Evolutionary conservation across 495 filamentous ascomycete genomes (phyloP), one percentile per base, ranked within the genome.

Genomic region (Letharia columbiana): DNA sequence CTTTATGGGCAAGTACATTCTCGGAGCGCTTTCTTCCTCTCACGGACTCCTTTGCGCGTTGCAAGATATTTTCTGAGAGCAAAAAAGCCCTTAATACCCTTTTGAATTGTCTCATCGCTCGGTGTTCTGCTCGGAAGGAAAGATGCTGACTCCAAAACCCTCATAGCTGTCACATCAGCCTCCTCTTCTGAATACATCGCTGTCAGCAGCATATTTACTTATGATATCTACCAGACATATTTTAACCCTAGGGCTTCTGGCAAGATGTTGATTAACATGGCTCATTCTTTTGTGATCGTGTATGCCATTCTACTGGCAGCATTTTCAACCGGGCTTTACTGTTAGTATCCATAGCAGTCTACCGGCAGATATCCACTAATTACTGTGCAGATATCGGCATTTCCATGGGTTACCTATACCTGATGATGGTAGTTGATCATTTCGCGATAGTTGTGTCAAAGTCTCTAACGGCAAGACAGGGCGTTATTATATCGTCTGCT

Each of bases 91-190:
- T 52, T 3, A 17, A 15, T 31, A 56, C 5, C 12, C 13, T 5
- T 33, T 35, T 13, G 12, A 35, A 8, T 7, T 56, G 28, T 35
- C 52, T 35, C 52, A 18, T 31, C 18, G 28, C 52, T 35, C 5
- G 5, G 28, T 2, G 7, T 33, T 18, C 31, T 18, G 13, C 31
- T 31, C 15, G 1, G 1, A 35, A 56, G 11, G 13, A 5, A 18
- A 31, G 18, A 56, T 31, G 31, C 52, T 56, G 31, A 56, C 52
- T 56, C 52, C 11, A 13, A 4, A 37, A 57, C 39, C 54, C n/a
- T 98, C 80, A 96, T 97, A 90, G 93, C 93, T 23, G 92, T 97
- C 56, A 98, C 93, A 4, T 90, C 86, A 15, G 92, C 93, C 15
- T 90, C 87, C 61, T 96, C 92, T 18, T 89, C 91, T 0, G 90